A percentile compares a stretch with the other conserved stretches of the same genome.
These are phyloP conservation scores for Neopestalotiopsis sp. DNA, from an alignment of 2,329 filamentous ascomycete genomes.

Conservation along the genomic window DNA sequence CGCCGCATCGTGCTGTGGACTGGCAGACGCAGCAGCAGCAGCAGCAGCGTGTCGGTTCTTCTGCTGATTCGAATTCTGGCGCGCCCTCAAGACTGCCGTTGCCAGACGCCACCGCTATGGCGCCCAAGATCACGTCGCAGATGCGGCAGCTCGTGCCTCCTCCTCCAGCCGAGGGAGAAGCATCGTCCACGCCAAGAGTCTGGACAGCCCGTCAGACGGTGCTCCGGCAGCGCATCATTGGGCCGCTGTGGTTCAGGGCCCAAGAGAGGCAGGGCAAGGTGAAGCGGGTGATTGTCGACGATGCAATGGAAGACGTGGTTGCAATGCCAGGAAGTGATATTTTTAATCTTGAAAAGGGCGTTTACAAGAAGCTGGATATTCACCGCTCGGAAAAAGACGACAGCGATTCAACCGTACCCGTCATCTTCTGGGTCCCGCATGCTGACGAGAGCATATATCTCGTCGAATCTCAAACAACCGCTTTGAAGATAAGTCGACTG, in stretches of 20 bases:
- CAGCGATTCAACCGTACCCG: background rate
- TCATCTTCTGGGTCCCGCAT: background rate
- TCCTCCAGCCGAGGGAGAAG: slow-evolving; percentile 14
- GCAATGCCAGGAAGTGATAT: background rate
- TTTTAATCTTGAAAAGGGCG: background rate
- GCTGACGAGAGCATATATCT: background rate
- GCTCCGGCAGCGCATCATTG: slow-evolving; percentile 63
- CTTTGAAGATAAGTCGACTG: background rate
- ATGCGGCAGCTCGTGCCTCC: slow-evolving; percentile 64
- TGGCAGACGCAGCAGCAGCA: slow-evolving; percentile 38
- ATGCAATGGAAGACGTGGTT: background rate
- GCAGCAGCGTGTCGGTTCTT: slow-evolving; percentile 17
- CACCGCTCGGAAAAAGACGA: background rate
- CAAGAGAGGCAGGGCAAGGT: slow-evolving; percentile 21
- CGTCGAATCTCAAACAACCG: background rate
- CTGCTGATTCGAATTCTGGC: too few relatives aligned
- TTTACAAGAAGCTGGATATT: background rate
- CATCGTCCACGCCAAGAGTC: too few relatives aligned
- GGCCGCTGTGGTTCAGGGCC: slow-evolving; percentile 66
- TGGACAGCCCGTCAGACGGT: background rate
- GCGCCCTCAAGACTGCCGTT: slow-evolving; percentile 17
- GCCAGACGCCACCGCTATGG: slow-evolving; percentile 47
- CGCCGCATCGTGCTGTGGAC: slow-evolving; percentile 45
- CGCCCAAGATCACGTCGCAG: slow-evolving; percentile 73
- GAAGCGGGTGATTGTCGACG: slow-evolving; percentile 44